These are phyloP conservation scores for Cornus controversa DNA, from an alignment of 148 eudicot genomes.

Conservation along the genomic window DNA sequence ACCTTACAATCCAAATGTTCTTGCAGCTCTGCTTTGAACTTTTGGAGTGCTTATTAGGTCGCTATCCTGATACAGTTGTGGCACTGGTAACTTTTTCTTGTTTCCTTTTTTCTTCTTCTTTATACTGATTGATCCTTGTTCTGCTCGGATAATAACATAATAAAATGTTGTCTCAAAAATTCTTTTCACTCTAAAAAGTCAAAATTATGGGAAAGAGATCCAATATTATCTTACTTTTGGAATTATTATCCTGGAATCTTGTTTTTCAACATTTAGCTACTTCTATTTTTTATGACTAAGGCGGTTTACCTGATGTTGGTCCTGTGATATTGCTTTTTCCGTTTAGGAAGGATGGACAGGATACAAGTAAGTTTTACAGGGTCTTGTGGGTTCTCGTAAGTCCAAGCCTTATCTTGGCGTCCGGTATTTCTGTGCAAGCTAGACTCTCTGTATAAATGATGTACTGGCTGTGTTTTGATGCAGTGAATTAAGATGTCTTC, in stretches of 20 bases:
- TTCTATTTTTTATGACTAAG: background rate
- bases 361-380: background rate
- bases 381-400: background rate
- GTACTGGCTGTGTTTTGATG: no score
- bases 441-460: background rate
- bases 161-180: background rate
- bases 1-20: constrained; percentile 8
- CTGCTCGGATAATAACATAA: background rate
- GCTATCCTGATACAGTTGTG: constrained; percentile 49
- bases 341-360: background rate
- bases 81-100: constrained; percentile 39
- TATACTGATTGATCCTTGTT: constrained; percentile 1
- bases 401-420: background rate
- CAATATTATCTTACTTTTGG: background rate
- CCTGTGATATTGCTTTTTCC: background rate
- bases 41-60: constrained; percentile 64
- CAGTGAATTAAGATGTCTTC: background rate
- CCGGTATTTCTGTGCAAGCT: background rate
- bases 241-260: background rate
- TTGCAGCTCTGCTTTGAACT: constrained; percentile 90
- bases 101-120: constrained; percentile 6
- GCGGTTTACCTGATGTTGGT: background rate
- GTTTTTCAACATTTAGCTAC: background rate
- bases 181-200: background rate
- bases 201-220: background rate